Evolutionary conservation across 768 basidiomycete species (phyloP), one percentile per base, ranked within the genome.

Genomic region (Lactarius sanguifluus): DNA sequence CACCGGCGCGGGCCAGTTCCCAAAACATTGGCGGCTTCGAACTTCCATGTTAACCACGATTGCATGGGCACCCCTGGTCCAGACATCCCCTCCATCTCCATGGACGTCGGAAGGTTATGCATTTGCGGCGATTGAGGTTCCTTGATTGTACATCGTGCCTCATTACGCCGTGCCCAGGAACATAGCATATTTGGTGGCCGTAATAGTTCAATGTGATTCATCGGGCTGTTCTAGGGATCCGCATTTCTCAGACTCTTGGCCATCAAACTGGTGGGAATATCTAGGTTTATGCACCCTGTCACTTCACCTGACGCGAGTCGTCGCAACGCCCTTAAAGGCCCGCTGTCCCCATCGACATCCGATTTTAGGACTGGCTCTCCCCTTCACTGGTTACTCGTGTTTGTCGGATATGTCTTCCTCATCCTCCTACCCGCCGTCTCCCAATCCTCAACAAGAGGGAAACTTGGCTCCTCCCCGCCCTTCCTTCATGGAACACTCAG

Each of bases 101-200:
- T 67, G 41, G 62, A 67, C 58, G 12, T 67, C 66, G 66, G 66
- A 59, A 20, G 34, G 66, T 67, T 60, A 59, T 64, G 52, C 47
- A 52, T 57, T 16, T 56, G 66, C 62, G 66, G 66, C 34, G 62
- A 67, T 67, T 64, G 62, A 23, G 58, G 34, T 57, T 59, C 58
- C 28, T 50, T 6, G 56, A 56, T 45, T 32, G 20, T 32, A 32
- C 38, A 28, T 2, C 10, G 50, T 52, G 50, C 52, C 36, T 18
- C 38, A 28, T 62, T 40, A 57, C 65, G 65, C 62, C 66, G 47
- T 56, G 15, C 10, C 52, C 66, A 40, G 66, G 66, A 45, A 55
- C 62, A 41, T 25, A 25, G 38, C 38, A 25, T 47, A 50, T 55
- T 52, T 55, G 47, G 57, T 55, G 66, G 41, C 34, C 61, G 62